A percentile compares a stretch with the other conserved stretches of the same genome.
Evolutionary conservation across 2,329 filamentous ascomycete genomes (phyloP).

Genomic region (Bipolaris oryzae): DNA sequence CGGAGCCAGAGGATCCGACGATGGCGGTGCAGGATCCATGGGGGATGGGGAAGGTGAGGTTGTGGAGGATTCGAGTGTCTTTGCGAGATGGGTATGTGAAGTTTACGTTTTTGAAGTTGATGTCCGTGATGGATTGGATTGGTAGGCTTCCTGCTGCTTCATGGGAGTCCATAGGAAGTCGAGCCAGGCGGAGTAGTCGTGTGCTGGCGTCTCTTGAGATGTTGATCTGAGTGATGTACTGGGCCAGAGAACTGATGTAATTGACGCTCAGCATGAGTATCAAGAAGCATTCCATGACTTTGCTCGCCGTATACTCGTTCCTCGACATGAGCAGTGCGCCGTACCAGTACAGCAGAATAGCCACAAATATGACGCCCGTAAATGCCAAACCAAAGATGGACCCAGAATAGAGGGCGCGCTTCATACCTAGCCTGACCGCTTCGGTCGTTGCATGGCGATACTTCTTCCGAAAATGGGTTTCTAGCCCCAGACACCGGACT

Average conservation of each 20-base stretch:
- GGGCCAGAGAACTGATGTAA: constrained; percentile 71
- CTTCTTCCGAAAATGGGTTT: constrained; percentile 71
- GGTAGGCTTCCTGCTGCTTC: constrained; percentile 61
- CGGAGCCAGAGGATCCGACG: constrained; percentile 84
- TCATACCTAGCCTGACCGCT: constrained; percentile 66
- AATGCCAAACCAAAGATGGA: constrained; percentile 80
- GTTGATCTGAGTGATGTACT: constrained; percentile 80
- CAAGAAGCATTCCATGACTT: constrained; percentile 76
- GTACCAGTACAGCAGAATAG: constrained; percentile 84
- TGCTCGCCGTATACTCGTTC: constrained; percentile 58
- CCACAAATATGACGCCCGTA: constrained; percentile 71
- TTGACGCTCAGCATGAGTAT: constrained; percentile 83
- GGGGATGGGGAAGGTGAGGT: constrained; percentile 69
- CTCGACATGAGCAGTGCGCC: constrained; percentile 68
- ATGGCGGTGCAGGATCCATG: constrained; percentile 73
- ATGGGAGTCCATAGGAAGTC: constrained; percentile 63
- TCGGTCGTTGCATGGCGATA: constrained; percentile 59
- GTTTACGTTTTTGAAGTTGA: constrained; percentile 65
- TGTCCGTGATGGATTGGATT: constrained; percentile 55
- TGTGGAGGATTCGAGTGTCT: constrained; percentile 61
- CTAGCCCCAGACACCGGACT: constrained; percentile 75
- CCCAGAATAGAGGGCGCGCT: constrained; percentile 70
- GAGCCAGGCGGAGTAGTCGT: constrained; percentile 72
- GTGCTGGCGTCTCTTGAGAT: constrained; percentile 74
- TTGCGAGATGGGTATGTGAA: constrained; percentile 74